Percentiles rank a stretch among this genome's conserved stretches.
phyloP scores from a whole-genome alignment of 805 yeast species.

The Ogataea nakhonphanomensis region DNA sequence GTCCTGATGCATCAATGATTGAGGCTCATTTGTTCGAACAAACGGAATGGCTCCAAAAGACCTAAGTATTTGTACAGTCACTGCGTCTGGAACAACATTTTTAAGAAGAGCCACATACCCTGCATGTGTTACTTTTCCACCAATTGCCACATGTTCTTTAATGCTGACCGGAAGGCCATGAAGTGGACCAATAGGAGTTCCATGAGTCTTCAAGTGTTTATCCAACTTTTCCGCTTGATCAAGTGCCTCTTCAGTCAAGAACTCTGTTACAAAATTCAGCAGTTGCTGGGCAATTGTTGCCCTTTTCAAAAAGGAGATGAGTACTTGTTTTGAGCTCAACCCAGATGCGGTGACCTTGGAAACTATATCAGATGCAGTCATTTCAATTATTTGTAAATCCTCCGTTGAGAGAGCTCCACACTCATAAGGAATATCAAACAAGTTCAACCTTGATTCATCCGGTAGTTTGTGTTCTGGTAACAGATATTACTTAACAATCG shows the following conservation, averaged over 20 bases:
- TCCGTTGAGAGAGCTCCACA: too few species aligned
- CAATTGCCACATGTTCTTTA: slow-evolving; percentile 52
- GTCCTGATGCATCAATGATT: too few species aligned
- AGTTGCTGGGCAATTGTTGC: slow-evolving; percentile 48
- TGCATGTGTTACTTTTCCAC: slow-evolving; percentile 50
- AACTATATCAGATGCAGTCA: too few species aligned
- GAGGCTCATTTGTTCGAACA: too few species aligned
- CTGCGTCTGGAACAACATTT: too few species aligned
- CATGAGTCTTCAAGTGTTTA: slow-evolving; percentile 42
- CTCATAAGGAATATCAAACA: too few species aligned
- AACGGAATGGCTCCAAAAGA: too few species aligned
- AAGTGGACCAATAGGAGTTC: slow-evolving; percentile 51
- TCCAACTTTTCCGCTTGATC: slow-evolving; percentile 50
- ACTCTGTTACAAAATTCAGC: slow-evolving; percentile 46
- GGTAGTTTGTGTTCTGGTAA: too few species aligned
- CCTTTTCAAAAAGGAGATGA: slow-evolving; percentile 45
- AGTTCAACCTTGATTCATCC: too few species aligned
- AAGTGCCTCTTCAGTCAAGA: slow-evolving; percentile 46
- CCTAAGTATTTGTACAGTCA: too few species aligned
- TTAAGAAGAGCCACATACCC: slow-evolving; percentile 43
- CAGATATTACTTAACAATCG: too few species aligned
- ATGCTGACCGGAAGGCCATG: slow-evolving; percentile 65
- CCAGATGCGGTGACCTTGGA: slow-evolving; percentile 39
- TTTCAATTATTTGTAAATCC: too few species aligned
- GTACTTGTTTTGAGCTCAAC: slow-evolving; percentile 40